A percentile compares a stretch with the other conserved stretches of the same genome.
Evolutionary conservation across 2,329 filamentous ascomycete species (phyloP).

Genomic region (Scedosporium dehoogii): DNA sequence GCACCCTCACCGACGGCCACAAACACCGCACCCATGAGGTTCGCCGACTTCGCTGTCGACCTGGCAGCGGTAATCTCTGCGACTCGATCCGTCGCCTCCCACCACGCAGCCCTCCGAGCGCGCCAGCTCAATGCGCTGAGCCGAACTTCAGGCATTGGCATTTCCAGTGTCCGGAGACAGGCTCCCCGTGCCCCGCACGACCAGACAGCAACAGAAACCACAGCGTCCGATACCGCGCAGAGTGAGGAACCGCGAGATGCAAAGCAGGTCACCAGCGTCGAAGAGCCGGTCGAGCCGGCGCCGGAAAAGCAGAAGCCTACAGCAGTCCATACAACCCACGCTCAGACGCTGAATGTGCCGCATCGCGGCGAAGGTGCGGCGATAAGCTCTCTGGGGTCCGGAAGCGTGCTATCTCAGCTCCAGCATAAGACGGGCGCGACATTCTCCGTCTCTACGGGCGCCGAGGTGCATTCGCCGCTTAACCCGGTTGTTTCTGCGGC

Average conservation of each 20-base stretch:
- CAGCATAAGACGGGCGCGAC: constrained; percentile 1
- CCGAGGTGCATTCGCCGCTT: neutral
- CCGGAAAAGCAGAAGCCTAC: neutral
- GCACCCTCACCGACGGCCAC: neutral
- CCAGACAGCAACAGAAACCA: neutral
- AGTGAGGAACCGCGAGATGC: neutral
- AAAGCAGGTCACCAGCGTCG: neutral
- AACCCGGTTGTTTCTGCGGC: neutral
- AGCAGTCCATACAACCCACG: neutral
- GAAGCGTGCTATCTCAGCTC: constrained; percentile 5
- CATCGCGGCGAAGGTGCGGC: neutral
- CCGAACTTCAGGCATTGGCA: constrained; percentile 35
- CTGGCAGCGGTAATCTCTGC: constrained; percentile 60
- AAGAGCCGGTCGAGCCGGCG: neutral
- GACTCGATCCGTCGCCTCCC: constrained; percentile 56
- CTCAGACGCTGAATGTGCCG: neutral
- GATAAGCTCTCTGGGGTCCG: neutral
- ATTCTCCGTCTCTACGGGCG: neutral
- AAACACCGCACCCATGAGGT: constrained; percentile 33
- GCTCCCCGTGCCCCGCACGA: constrained; percentile 2
- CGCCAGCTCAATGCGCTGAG: constrained; percentile 42
- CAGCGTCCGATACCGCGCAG: neutral
- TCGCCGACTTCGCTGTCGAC: constrained; percentile 59
- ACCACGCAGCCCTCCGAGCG: constrained; percentile 48
- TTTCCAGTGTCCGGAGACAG: constrained; percentile 23